Percentiles rank a stretch among this genome's conserved stretches.
Conservation (phyloP, 257 asterid genomes). For the Solanum paucissectum region DNA sequence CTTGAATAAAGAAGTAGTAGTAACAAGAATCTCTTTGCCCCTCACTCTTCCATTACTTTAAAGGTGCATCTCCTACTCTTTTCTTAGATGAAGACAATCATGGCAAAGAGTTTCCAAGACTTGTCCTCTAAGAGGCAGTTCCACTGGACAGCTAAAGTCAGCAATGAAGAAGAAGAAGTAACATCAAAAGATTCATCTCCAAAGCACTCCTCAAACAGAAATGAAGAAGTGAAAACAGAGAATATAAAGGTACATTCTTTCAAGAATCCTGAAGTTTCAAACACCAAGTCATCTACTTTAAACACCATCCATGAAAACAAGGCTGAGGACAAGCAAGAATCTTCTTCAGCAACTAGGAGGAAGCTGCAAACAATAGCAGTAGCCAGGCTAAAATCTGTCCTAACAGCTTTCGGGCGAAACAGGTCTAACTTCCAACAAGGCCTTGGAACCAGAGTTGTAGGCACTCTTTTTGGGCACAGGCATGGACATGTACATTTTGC, state of each 20-base stretch:
- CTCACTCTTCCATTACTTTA: conserved; percentile 8
- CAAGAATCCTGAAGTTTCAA: not conserved
- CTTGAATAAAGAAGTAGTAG: conserved; percentile 9
- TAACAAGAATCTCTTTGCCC: conserved; percentile 6
- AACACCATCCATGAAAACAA: not conserved
- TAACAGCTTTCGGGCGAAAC: conserved; percentile 22
- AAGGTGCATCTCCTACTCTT: conserved; percentile 7
- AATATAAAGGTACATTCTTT: not conserved
- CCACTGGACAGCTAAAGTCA: conserved; percentile 48
- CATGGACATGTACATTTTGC: conserved; percentile 44
- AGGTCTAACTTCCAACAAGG: conserved; percentile 9
- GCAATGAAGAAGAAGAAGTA: conserved; percentile 17
- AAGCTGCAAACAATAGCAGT: conserved; percentile 32
- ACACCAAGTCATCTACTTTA: not conserved
- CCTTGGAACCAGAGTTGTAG: conserved; percentile 27
- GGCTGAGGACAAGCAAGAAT: conserved; percentile 1
- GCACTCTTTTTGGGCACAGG: conserved; percentile 42
- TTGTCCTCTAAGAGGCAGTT: conserved; percentile 34
- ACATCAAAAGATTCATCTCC: not conserved
- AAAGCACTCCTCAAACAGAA: not conserved
- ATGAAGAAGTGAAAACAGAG: not conserved
- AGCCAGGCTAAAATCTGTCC: conserved; percentile 28
- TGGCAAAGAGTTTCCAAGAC: conserved; percentile 34
- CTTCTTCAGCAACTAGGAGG: conserved; percentile 16
- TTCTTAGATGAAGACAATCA: conserved; percentile 30